These are phyloP conservation scores for Dendrobium huoshanense DNA, from an alignment of 106 monocot species.

Conservation along the genomic window DNA sequence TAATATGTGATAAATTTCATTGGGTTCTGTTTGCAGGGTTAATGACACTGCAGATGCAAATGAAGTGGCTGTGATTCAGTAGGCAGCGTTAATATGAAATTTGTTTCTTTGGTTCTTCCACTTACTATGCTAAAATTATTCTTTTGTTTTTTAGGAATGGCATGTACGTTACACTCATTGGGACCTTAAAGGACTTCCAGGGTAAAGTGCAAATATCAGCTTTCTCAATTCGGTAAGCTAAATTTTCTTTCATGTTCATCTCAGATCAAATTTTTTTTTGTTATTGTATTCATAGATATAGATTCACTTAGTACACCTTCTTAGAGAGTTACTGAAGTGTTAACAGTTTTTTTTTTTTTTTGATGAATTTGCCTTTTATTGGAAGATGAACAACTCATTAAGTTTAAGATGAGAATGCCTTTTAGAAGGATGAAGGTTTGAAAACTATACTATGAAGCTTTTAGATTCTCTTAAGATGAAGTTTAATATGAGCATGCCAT, in stretches of 20 bases:
- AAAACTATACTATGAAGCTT: background rate
- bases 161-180: conserved; percentile 52
- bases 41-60: conserved; percentile 50
- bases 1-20: background rate
- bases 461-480: too few relatives aligned
- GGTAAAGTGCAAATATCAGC: conserved; percentile 47
- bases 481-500: too few relatives aligned
- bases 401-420: too few relatives aligned
- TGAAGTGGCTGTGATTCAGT: conserved; percentile 42
- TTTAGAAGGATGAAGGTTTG: too few relatives aligned
- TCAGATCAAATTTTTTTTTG: background rate
- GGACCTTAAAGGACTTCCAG: conserved; percentile 58
- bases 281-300: background rate
- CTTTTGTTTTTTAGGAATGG: conserved; percentile 37
- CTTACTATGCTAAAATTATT: background rate
- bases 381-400: too few relatives aligned
- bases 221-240: conserved; percentile 46
- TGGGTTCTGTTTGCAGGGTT: conserved; percentile 39
- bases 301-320: too few relatives aligned
- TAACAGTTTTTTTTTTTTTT: background rate
- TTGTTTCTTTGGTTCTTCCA: conserved; percentile 3
- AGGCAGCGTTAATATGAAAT: background rate
- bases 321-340: too few relatives aligned
- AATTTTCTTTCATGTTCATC: background rate
- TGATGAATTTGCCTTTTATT: too few relatives aligned